Evolutionary conservation across 2,329 filamentous ascomycete genomes (phyloP).

Genomic region (Penicillium sp.): DNA sequence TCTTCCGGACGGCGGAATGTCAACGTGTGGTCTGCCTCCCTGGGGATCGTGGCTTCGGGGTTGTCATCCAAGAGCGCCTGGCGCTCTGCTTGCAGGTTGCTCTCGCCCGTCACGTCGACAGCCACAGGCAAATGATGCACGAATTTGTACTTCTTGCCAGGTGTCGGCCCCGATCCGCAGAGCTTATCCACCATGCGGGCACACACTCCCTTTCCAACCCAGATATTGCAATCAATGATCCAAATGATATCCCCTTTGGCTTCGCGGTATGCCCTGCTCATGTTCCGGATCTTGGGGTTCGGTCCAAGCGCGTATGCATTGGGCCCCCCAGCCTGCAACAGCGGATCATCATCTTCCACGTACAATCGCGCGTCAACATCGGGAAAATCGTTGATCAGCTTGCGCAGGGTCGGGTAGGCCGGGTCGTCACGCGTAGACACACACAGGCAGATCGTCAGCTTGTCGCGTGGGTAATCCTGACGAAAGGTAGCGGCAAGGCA

Average conservation of each 20-base stretch:
- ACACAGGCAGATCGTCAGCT: slow-evolving; percentile 76
- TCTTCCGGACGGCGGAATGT: slow-evolving; percentile 19
- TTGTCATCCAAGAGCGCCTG: slow-evolving; percentile 24
- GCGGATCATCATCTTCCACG: slow-evolving; percentile 75
- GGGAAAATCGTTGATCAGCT: slow-evolving; percentile 68
- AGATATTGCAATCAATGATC: slow-evolving; percentile 95
- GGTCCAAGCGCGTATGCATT: slow-evolving; percentile 65
- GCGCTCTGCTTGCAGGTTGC: slow-evolving; percentile 23
- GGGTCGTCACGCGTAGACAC: slow-evolving; percentile 70
- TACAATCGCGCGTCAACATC: slow-evolving; percentile 65
- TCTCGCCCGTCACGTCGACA: slow-evolving; percentile 58
- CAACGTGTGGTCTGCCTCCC: slow-evolving; percentile 5
- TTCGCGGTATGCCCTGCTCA: slow-evolving; percentile 87
- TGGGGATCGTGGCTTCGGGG: slow-evolving; percentile 9
- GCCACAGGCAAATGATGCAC: slow-evolving; percentile 90
- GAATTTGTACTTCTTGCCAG: slow-evolving; percentile 66
- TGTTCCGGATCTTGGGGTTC: slow-evolving; percentile 97
- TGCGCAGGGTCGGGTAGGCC: slow-evolving; percentile 66
- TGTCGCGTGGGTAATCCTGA: slow-evolving; percentile 72
- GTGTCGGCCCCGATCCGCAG: slow-evolving; percentile 56
- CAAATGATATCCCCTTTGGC: slow-evolving; percentile 83
- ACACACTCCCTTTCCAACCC: slow-evolving; percentile 72
- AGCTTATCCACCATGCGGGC: slow-evolving; percentile 87
- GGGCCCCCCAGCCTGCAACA: slow-evolving; percentile 54
- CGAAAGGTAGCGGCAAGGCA: slow-evolving; percentile 81